These are phyloP conservation scores for Globisporangium cederbergense DNA, from an alignment of 352 stramenopile genomes.

Conservation along the genomic window DNA sequence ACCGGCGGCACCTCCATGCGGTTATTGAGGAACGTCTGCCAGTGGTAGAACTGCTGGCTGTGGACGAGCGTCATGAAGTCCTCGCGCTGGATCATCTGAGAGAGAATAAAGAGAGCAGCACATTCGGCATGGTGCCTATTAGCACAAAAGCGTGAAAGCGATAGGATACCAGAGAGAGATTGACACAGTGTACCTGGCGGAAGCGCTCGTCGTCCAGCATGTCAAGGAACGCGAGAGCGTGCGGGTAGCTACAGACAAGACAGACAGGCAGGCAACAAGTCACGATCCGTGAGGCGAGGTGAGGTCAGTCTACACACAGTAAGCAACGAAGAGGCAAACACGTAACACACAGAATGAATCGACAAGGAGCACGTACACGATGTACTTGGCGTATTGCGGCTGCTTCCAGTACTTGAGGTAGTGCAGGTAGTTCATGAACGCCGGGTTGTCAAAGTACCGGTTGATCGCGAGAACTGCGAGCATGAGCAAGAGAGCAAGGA, in stretches of 20 bases:
- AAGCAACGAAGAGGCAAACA: background rate
- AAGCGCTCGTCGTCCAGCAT: slow-evolving; percentile 87
- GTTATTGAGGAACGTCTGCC: slow-evolving; percentile 87
- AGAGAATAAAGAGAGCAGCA: background rate
- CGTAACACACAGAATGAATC: background rate
- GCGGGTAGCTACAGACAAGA: slow-evolving; percentile 51
- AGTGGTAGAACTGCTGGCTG: slow-evolving; percentile 88
- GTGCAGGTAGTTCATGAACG: slow-evolving; percentile 89
- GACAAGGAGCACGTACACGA: slow-evolving; percentile 48
- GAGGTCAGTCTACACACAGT: background rate
- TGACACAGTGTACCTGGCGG: slow-evolving; percentile 37
- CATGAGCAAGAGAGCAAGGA: slow-evolving; percentile 4
- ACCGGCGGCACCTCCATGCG: slow-evolving; percentile 41
- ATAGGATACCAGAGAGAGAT: too few species aligned
- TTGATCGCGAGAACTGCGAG: slow-evolving; percentile 84
- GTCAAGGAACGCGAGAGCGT: slow-evolving; percentile 86
- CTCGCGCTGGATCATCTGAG: slow-evolving; percentile 79
- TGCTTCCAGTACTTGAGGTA: slow-evolving; percentile 93
- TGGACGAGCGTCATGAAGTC: slow-evolving; percentile 88
- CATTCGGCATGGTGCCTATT: background rate
- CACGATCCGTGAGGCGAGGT: too few species aligned
- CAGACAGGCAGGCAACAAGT: background rate
- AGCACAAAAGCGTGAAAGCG: background rate
- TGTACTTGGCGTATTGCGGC: slow-evolving; percentile 90
- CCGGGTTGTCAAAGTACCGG: slow-evolving; percentile 87